These are phyloP conservation scores for Fraxinus sp. DNA, from an alignment of 305 asterid genomes.

Conservation along the genomic window DNA sequence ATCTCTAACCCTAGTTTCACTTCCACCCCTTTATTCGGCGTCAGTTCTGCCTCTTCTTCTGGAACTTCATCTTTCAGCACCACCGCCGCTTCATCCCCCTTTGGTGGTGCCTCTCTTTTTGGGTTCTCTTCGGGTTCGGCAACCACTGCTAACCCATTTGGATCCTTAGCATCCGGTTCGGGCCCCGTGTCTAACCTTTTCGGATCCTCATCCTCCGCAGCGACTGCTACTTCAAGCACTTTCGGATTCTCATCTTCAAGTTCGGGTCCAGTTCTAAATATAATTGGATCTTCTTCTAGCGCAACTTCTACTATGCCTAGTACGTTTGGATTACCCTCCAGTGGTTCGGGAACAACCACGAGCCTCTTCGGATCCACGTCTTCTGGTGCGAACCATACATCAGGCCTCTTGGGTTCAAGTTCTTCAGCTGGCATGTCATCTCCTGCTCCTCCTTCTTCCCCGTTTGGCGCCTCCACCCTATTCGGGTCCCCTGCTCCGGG, in stretches of 20 bases:
- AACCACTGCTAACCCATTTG: slow-evolving; percentile 17
- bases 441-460: slow-evolving; percentile 34
- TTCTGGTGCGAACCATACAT: slow-evolving; percentile 17
- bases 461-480: slow-evolving; percentile 29
- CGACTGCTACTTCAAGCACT: slow-evolving; percentile 3
- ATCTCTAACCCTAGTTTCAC: slow-evolving; percentile 42
- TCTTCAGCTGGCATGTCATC: slow-evolving; percentile 23
- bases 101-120: slow-evolving; percentile 31
- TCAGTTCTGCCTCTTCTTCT: slow-evolving; percentile 28
- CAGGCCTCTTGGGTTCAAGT: slow-evolving; percentile 36
- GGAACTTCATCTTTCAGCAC: slow-evolving; percentile 28
- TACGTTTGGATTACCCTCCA: slow-evolving; percentile 32
- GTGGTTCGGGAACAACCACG: slow-evolving; percentile 24
- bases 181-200: slow-evolving; percentile 17
- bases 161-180: slow-evolving; percentile 28
- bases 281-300: slow-evolving; percentile 30
- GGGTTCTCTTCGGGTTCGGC: slow-evolving; percentile 24
- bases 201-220: slow-evolving; percentile 9
- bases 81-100: slow-evolving; percentile 16
- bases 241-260: slow-evolving; percentile 6
- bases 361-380: slow-evolving; percentile 32
- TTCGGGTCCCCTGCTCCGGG: background rate
- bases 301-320: slow-evolving; percentile 27
- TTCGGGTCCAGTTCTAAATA: background rate
- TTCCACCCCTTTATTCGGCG: slow-evolving; percentile 38